Base-by-base conservation (phyloP, 257 asterid genomes). In the Scutellaria baicalensis region DNA sequence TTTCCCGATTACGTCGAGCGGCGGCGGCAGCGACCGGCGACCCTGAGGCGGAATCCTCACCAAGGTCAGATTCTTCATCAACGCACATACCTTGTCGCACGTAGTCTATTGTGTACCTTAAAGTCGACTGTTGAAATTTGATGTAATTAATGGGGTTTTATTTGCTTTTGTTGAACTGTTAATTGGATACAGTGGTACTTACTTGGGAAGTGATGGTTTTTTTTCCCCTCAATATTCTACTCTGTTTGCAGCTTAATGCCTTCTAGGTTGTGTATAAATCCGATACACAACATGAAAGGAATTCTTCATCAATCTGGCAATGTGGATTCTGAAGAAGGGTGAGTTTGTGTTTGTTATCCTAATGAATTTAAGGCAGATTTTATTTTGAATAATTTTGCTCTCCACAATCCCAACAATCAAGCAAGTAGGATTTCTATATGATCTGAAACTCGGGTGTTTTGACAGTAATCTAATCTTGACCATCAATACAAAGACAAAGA, bases 211-310 rank as follows among this genome's bases (percentile, higher is more conserved):
- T 67, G 45, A 57, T 75, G 8, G 7, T 23, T 66, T 27, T 59
- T n/a, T 63, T 43, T 38, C 74, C 59, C 44, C 56, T n/a, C n/a
- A 20, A 59, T 1, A 47, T 33, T 66, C 49, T 65, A 10, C 58
- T 73, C 66, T 66, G 69, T 65, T 83, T 81, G 84, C 95, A 94
- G 99, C 93, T 55, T 91, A 59, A 80, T 94, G 95, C 99, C 97
- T 59, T 91, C 97, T 23, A 89, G 95, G 81, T 85, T 94, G 91
- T 94, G 99, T 71, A 83, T 94, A 71, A 94, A 88, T 79, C 97
- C 99, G 4, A 78, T 88, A 71, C 99, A 94, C 83, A 94, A 91
- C 70, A 79, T 82, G 71, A 89, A 85, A 78, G 97, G 96, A 75
- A 85, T 91, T 79, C 93, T 94, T 85, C 91, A 89, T 71, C 84